Evolutionary conservation across 2,329 filamentous ascomycete species (phyloP).

Genomic region (Orbilia brochopaga): DNA sequence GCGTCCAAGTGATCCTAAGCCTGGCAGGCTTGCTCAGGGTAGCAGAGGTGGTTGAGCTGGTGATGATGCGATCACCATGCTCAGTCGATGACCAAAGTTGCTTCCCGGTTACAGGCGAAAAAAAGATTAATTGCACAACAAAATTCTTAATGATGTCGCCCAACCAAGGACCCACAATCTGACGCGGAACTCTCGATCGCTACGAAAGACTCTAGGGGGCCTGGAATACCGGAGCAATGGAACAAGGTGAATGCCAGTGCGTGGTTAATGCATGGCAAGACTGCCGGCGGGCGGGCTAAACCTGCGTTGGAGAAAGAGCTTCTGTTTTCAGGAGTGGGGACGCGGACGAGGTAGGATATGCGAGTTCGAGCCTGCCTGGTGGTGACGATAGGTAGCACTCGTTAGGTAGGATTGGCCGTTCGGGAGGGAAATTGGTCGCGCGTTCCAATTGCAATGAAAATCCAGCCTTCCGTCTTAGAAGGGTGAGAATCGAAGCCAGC

Average conservation of each 20-base stretch:
- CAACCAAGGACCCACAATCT: slow-evolving; percentile 31
- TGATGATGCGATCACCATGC: slow-evolving; percentile 38
- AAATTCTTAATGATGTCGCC: slow-evolving; percentile 27
- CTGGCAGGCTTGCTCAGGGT: slow-evolving; percentile 32
- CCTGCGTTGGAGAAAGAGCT: slow-evolving; percentile 30
- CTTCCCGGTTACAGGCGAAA: slow-evolving; percentile 31
- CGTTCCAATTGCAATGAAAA: slow-evolving; percentile 25
- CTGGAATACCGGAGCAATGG: slow-evolving; percentile 31
- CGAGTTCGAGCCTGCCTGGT: slow-evolving; percentile 48
- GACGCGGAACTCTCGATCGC: slow-evolving; percentile 11
- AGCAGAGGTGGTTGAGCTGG: slow-evolving; percentile 23
- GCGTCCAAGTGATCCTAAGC: slow-evolving; percentile 1
- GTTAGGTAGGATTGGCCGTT: slow-evolving; percentile 45
- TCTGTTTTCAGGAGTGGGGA: slow-evolving; percentile 36
- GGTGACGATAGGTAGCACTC: slow-evolving; percentile 44
- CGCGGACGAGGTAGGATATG: slow-evolving; percentile 50
- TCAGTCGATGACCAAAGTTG: slow-evolving; percentile 29
- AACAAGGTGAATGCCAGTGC: slow-evolving; percentile 41
- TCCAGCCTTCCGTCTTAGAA: slow-evolving; percentile 27
- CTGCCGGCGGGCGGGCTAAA: slow-evolving; percentile 39
- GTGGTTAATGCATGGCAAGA: slow-evolving; percentile 34
- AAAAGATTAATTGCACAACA: slow-evolving; percentile 26
- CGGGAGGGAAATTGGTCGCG: slow-evolving; percentile 35
- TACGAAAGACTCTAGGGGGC: slow-evolving; percentile 12
- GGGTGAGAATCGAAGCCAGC: slow-evolving; percentile 11